phyloP scores from a whole-genome alignment of 192 early-diverging fungal species.

The Coemansia umbellata region DNA sequence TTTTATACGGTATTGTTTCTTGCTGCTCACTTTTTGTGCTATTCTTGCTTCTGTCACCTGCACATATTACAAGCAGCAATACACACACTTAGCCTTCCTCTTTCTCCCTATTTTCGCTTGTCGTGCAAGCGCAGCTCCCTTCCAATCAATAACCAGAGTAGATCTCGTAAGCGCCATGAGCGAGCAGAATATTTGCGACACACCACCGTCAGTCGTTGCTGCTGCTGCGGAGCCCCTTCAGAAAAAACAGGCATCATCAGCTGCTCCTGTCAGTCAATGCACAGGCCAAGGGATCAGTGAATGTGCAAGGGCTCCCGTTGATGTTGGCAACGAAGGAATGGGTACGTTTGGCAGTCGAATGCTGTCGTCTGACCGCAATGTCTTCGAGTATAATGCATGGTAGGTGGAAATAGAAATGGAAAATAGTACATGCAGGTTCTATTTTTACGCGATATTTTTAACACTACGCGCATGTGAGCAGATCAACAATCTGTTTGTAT shows the following conservation, averaged over 20 bases:
- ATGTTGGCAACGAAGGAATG: background rate
- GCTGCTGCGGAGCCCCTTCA: slow-evolving; percentile 8
- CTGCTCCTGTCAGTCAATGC: slow-evolving; percentile 17
- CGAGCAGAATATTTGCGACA: background rate
- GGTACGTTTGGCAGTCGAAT: slow-evolving; percentile 71
- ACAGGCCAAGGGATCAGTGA: slow-evolving; percentile 1
- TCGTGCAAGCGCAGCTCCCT: too few relatives aligned
- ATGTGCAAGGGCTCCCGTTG: slow-evolving; percentile 4
- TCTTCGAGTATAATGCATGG: slow-evolving; percentile 94
- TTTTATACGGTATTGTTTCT: too few relatives aligned
- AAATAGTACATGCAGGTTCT: too few relatives aligned
- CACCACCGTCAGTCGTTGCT: background rate
- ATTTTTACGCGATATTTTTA: slow-evolving; percentile 6
- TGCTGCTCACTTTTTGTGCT: too few relatives aligned
- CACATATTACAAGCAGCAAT: too few relatives aligned
- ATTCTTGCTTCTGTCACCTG: too few relatives aligned
- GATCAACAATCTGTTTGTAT: background rate
- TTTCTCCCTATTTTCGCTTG: too few relatives aligned
- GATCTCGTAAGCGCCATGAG: slow-evolving; percentile 9
- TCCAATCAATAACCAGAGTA: background rate
- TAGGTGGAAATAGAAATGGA: slow-evolving; percentile 31
- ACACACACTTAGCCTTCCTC: too few relatives aligned
- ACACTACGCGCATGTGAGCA: background rate
- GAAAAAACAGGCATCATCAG: slow-evolving; percentile 46
- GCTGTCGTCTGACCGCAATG: slow-evolving; percentile 67